Base-by-base conservation (phyloP, 305 asterid species). In the Solanum aculeatissimum region DNA sequence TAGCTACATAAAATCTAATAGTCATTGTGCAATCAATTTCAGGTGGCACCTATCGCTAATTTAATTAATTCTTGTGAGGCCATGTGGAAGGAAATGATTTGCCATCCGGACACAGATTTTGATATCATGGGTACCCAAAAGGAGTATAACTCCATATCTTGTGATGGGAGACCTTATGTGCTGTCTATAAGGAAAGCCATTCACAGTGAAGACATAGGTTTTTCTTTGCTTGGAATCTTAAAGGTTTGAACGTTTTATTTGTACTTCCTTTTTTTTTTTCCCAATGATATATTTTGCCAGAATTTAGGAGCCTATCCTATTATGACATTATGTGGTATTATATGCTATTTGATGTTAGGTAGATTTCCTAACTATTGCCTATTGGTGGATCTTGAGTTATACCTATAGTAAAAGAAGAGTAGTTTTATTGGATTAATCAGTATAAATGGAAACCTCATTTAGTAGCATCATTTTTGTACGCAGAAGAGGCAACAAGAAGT, bases 41-140 rank as follows among this genome's bases (percentile, higher is more conserved):
- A 97, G 99, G 97, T 91, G 79, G 91, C 91, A 84, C 98, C 98
- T 84, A 88, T 97, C 83, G 91, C 93, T 89, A 86, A 86, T 86
- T 92, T 97, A 89, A 83, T 92, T 71, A 85, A 85, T 83, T 91
- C 92, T 81, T 91, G 92, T 81, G 97, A 91, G 88, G 86, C 84
- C 83, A 89, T 87, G 14, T 95, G 98, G 98, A 91, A 85, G 89
- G 86, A 90, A 83, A 65, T 81, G 86, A 86, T 90, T 43, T 81
- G 68, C 75, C 91, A 86, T 62, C 78, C 51, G 82, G 87, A 88
- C 60, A 87, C 66, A 25, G 81, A 68, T 83, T 80, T 86, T 83
- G 77, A 83, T 85, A 60, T 86, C 82, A 81, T 77, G 78, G 91
- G 90, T 66, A 60, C 85, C 82, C 58, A 81, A 72, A 83, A 83